Conservation (phyloP, 139 green algal genomes). For the Tetradesmus lagerheimii region DNA sequence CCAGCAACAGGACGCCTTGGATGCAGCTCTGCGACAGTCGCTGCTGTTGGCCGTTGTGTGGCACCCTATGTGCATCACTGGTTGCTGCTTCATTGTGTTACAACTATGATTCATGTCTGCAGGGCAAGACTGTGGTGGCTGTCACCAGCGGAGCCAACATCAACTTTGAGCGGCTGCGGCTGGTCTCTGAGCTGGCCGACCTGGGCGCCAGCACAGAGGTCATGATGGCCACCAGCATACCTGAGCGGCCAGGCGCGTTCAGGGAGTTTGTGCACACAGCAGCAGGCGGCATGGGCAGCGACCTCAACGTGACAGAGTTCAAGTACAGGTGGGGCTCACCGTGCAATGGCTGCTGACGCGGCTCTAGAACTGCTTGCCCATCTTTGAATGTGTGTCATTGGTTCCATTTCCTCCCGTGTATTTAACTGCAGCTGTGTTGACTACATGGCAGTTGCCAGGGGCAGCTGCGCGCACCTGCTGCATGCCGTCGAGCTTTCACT, state of each 20-base stretch:
- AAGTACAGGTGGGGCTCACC: conserved; percentile 87
- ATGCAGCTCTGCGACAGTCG: neutral
- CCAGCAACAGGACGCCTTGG: too few species aligned
- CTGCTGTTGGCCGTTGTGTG: neutral
- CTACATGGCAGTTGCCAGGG: too few species aligned
- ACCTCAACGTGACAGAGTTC: conserved; percentile 90
- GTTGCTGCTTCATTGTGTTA: too few species aligned
- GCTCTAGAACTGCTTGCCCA: too few species aligned
- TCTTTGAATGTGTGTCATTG: neutral
- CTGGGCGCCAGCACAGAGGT: conserved; percentile 80
- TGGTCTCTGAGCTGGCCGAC: conserved; percentile 95
- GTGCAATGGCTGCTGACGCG: neutral
- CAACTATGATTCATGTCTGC: neutral
- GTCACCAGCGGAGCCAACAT: conserved; percentile 91
- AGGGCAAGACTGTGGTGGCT: conserved; percentile 77
- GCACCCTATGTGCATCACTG: too few species aligned
- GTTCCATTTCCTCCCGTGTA: too few species aligned
- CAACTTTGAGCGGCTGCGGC: conserved; percentile 97
- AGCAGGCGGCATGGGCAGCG: conserved; percentile 25
- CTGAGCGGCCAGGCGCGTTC: conserved; percentile 85
- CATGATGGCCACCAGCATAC: conserved; percentile 90
- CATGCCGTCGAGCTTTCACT: too few species aligned
- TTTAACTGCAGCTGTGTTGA: too few species aligned
- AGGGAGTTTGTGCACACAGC: conserved; percentile 70
- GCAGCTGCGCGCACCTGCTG: too few species aligned